These are phyloP conservation scores for Fusarium sp. DNA, from an alignment of 2,329 filamentous ascomycete species.

Conservation along the genomic window DNA sequence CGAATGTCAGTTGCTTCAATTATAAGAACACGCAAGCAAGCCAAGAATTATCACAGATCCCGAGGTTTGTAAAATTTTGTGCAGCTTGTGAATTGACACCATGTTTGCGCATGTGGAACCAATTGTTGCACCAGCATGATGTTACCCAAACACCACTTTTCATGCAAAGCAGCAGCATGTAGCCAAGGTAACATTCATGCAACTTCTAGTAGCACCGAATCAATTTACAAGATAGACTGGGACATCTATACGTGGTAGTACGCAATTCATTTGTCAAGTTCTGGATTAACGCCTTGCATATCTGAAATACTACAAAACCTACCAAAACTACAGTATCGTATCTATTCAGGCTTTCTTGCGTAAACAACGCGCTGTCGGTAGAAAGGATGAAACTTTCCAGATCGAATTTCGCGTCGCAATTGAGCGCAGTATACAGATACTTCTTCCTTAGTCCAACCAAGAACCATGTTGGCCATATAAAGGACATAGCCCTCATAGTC, in stretches of 20 bases:
- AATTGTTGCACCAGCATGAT: background rate
- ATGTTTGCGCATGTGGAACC: background rate
- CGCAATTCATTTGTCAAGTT: background rate
- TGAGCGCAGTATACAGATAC: conserved; percentile 52
- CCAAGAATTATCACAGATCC: conserved; percentile 4
- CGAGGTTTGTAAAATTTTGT: background rate
- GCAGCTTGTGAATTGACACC: background rate
- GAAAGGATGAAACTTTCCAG: conserved; percentile 46
- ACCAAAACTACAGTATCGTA: fast-evolving
- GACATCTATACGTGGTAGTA: no score
- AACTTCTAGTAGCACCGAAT: no score
- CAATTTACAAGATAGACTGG: no score
- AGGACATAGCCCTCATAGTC: conserved; percentile 53
- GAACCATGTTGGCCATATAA: conserved; percentile 52
- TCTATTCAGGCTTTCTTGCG: conserved; percentile 36
- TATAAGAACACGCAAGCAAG: background rate
- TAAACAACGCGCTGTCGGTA: conserved; percentile 49
- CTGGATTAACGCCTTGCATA: background rate
- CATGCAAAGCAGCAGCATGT: no score
- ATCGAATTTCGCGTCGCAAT: conserved; percentile 50
- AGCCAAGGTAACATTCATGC: no score
- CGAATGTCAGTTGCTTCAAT: background rate
- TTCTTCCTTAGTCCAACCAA: conserved; percentile 53
- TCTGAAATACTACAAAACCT: no score
- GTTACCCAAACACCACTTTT: background rate